Conservation (phyloP, 805 yeast genomes). For the Debaryomyces maramus region DNA sequence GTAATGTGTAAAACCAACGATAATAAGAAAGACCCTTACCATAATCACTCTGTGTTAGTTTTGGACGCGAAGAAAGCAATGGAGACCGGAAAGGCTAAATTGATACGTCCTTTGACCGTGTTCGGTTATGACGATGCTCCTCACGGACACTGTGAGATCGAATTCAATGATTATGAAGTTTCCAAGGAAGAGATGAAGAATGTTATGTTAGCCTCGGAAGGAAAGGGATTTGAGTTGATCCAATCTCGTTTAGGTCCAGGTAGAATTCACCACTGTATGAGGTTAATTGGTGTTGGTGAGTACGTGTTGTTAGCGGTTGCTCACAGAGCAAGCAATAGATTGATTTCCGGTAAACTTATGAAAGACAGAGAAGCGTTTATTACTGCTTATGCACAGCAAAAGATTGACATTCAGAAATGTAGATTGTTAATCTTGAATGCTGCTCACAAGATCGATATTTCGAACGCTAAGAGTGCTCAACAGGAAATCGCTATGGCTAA, state of each 20-base stretch:
- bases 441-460: slow-evolving; percentile 56
- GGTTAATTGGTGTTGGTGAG: slow-evolving; percentile 61
- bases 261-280: slow-evolving; percentile 71
- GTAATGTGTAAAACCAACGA: slow-evolving; percentile 51
- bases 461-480: slow-evolving; percentile 55
- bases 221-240: slow-evolving; percentile 62
- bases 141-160: slow-evolving; percentile 67
- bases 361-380: slow-evolving; percentile 51
- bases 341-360: slow-evolving; percentile 53
- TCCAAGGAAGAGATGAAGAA: slow-evolving; percentile 45
- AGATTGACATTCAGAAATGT: slow-evolving; percentile 55
- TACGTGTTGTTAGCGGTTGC: slow-evolving; percentile 49
- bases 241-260: slow-evolving; percentile 70
- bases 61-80: slow-evolving; percentile 52
- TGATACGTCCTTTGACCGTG: slow-evolving; percentile 52
- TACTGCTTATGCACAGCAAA: slow-evolving; percentile 49
- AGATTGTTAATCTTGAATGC: slow-evolving; percentile 57
- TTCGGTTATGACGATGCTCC: slow-evolving; percentile 70
- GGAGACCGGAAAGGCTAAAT: slow-evolving; percentile 47
- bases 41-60: slow-evolving; percentile 57
- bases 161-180: slow-evolving; percentile 49
- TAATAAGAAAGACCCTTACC: slow-evolving; percentile 32
- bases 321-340: slow-evolving; percentile 52
- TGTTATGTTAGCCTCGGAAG: slow-evolving; percentile 41
- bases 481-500: slow-evolving; percentile 63